Base-by-base conservation (phyloP, 257 asterid genomes). In the Petrea volubilis region DNA sequence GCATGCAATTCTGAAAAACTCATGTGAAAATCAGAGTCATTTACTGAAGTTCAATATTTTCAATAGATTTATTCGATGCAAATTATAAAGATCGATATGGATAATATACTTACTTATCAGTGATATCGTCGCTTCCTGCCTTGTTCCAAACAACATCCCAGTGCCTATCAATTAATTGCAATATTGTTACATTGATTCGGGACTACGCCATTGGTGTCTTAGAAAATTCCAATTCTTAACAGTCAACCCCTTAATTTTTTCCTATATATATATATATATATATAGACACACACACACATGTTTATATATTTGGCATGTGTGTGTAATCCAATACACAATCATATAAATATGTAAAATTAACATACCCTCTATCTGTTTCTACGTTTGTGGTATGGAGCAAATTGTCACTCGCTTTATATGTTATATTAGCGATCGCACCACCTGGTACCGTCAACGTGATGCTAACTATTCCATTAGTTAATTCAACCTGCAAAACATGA, bases 141-240 rank as follows among this genome's bases (percentile, higher is more conserved):
- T 60, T 71, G 50, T 61, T 75, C 87, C 91, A 85, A 49, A 53
- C 33, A 28, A 74, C 56, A 68, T 87, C 82, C 91, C 93, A 87
- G 23, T 83, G 82, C 87, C 90, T 85, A 67, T 15, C 20, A 59
- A 47, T 41, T 29, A 50, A 46, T 7, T 3, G 11, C 36, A 23
- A 14, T 5, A 29, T 14, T 20, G n/a, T 36, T 50, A 66, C 27
- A 15, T 24, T 51, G n/a, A 49, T 7, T 6, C 0, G 27, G 60
- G 0, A 23, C 67, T 12, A 20, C 12, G 7, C 3, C 24, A 18
- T 9, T 2, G 29, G 20, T 13, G 33, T 27, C 24, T 33, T 11
- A 60, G 40, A 53, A 52, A 13, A 15, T n/a, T n/a, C n/a, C n/a
- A n/a, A n/a, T n/a, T n/a, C n/a, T n/a, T n/a, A n/a, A n/a, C n/a